These are phyloP conservation scores for Arthromyces matolae DNA, from an alignment of 768 basidiomycete species.

Conservation along the genomic window DNA sequence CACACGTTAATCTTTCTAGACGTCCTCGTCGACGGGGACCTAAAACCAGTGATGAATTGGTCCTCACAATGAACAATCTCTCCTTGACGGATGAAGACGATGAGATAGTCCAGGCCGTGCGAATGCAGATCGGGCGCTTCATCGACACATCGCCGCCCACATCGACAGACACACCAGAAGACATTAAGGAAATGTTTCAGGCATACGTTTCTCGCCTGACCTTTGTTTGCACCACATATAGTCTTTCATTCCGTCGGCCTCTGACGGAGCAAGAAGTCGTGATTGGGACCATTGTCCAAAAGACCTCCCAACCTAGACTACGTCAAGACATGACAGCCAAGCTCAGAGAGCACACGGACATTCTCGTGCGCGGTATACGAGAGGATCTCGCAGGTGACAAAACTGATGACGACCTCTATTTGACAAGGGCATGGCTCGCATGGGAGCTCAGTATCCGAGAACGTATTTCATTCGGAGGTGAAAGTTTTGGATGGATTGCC, in stretches of 20 bases:
- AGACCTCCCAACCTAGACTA: conserved; percentile 53
- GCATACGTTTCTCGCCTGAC: conserved; percentile 46
- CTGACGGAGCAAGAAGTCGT: conserved; percentile 64
- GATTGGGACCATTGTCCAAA: conserved; percentile 63
- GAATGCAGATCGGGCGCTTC: conserved; percentile 22
- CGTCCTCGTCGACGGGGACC: conserved; percentile 12
- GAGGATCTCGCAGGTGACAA: conserved; percentile 51
- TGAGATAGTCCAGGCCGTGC: conserved; percentile 24
- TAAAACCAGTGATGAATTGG: conserved; percentile 16
- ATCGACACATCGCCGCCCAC: conserved; percentile 24
- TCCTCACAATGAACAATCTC: conserved; percentile 15
- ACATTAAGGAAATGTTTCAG: conserved; percentile 30
- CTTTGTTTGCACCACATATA: conserved; percentile 43
- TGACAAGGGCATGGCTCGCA: conserved; percentile 52
- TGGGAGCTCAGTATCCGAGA: conserved; percentile 42
- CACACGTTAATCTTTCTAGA: conserved; percentile 13
- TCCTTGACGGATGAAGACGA: conserved; percentile 18
- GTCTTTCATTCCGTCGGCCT: conserved; percentile 40
- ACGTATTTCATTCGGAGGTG: conserved; percentile 47
- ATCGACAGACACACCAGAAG: conserved; percentile 20
- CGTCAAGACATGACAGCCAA: conserved; percentile 51
- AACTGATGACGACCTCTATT: conserved; percentile 29
- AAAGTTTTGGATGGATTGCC: conserved; percentile 60
- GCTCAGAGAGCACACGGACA: conserved; percentile 51
- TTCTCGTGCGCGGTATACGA: conserved; percentile 47